Conservation (phyloP, 192 early-diverging fungal species). For the Coemansia sp. region DNA sequence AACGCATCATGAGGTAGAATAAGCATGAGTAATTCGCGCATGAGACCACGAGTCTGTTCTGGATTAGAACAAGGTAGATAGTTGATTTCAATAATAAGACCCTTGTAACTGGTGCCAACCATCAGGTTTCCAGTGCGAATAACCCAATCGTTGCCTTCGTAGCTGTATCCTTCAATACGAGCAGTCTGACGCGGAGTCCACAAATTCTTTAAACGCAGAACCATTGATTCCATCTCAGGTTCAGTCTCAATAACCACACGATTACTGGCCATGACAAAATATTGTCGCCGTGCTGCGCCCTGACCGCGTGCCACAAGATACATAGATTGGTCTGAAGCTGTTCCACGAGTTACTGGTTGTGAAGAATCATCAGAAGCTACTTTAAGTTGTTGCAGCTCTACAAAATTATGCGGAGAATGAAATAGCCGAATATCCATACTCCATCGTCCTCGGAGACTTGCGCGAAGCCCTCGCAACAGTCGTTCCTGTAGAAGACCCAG, state of each 20-base stretch:
- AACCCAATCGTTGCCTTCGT: slow-evolving; percentile 51
- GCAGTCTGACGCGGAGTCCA: slow-evolving; percentile 50
- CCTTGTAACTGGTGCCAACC: slow-evolving; percentile 55
- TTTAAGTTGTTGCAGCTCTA: slow-evolving; percentile 37
- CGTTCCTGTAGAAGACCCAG: slow-evolving; percentile 46
- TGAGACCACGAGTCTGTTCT: slow-evolving; percentile 42
- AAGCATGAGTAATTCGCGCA: slow-evolving; percentile 50
- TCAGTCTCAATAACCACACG: slow-evolving; percentile 51
- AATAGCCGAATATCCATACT: slow-evolving; percentile 51
- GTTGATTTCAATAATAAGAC: slow-evolving; percentile 51
- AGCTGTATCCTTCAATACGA: slow-evolving; percentile 50
- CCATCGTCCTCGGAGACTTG: slow-evolving; percentile 47
- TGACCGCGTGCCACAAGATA: slow-evolving; percentile 47
- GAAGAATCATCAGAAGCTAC: slow-evolving; percentile 2
- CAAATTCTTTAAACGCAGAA: slow-evolving; percentile 49
- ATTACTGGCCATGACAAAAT: slow-evolving; percentile 52
- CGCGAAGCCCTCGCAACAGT: slow-evolving; percentile 45
- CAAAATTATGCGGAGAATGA: slow-evolving; percentile 45
- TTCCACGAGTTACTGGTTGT: slow-evolving; percentile 20
- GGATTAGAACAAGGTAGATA: slow-evolving; percentile 53
- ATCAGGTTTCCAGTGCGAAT: slow-evolving; percentile 51
- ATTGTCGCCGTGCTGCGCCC: slow-evolving; percentile 38
- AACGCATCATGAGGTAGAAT: slow-evolving; percentile 47
- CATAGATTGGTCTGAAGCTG: slow-evolving; percentile 48
- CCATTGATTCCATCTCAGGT: slow-evolving; percentile 51